Evolutionary conservation across 129 eudicot genomes (phyloP).

Genomic region (Cynara cardunculus): DNA sequence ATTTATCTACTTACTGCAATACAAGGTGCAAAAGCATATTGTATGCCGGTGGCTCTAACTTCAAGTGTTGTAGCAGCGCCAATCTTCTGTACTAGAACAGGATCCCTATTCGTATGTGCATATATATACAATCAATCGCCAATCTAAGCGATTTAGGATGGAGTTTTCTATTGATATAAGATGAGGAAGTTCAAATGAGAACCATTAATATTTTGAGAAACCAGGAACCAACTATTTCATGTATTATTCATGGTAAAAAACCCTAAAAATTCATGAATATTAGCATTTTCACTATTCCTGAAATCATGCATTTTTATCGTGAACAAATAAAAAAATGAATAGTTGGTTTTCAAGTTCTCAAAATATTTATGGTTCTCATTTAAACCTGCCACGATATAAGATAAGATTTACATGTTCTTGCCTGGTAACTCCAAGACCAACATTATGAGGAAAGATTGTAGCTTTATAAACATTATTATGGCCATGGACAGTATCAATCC

Average conservation of each 20-base stretch:
- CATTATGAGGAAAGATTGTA: too few species aligned
- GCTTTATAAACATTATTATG: too few species aligned
- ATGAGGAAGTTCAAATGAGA: neutral
- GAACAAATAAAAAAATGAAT: neutral
- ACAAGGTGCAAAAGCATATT: conserved; percentile 72
- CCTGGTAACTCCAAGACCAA: too few species aligned
- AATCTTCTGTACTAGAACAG: conserved; percentile 62
- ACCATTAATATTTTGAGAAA: neutral
- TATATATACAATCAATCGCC: neutral
- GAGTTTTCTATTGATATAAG: neutral
- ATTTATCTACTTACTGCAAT: conserved; percentile 47
- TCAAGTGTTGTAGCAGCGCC: conserved; percentile 86
- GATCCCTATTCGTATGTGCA: conserved; percentile 45
- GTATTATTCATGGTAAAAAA: neutral
- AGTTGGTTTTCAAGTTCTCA: neutral
- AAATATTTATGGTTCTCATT: neutral
- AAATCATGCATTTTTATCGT: too few species aligned
- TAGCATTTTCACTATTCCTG: too few species aligned
- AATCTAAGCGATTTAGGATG: neutral
- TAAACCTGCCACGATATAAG: neutral
- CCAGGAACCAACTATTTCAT: neutral
- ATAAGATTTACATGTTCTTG: neutral
- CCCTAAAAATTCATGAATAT: neutral
- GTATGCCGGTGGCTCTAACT: conserved; percentile 83
- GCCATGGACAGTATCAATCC: conserved; percentile 37